These are phyloP conservation scores for Tricholoma flavovirens DNA, from an alignment of 768 basidiomycete species.

Conservation along the genomic window DNA sequence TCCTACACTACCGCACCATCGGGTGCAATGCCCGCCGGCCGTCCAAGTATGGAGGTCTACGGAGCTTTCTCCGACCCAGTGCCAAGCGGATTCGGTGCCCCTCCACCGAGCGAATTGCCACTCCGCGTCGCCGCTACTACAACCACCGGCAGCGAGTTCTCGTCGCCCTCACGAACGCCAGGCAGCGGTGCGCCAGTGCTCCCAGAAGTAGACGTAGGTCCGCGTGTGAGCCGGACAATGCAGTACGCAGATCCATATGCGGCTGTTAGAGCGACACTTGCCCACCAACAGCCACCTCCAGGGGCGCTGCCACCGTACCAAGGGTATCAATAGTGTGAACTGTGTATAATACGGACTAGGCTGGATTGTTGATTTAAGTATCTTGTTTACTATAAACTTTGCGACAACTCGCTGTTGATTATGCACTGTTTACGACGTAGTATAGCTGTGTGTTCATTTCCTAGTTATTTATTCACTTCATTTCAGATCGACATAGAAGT, in stretches of 20 bases:
- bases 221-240: constrained; percentile 83
- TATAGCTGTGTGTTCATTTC: not conserved
- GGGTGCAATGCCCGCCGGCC: constrained; percentile 28
- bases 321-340: constrained; percentile 36
- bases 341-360: not conserved
- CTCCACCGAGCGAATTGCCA: constrained; percentile 18
- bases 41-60: constrained; percentile 80
- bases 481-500: too few relatives aligned
- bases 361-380: not conserved
- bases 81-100: constrained; percentile 61
- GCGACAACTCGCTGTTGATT: not conserved
- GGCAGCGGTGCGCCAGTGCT: constrained; percentile 8
- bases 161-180: constrained; percentile 22
- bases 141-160: constrained; percentile 39
- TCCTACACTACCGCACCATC: constrained; percentile 24
- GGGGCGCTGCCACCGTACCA: constrained; percentile 38
- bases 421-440: not conserved
- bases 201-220: constrained; percentile 38
- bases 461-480: not conserved
- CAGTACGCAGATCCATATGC: constrained; percentile 90
- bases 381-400: not conserved
- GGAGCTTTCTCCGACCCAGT: constrained; percentile 89
- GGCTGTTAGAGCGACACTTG: constrained; percentile 62
- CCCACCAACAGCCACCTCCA: constrained; percentile 27
- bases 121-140: not conserved